A percentile compares a stretch with the other conserved stretches of the same genome.
These are phyloP conservation scores for Kentomonas sorsogonicus DNA, from an alignment of 208 protist species.

Conservation along the genomic window DNA sequence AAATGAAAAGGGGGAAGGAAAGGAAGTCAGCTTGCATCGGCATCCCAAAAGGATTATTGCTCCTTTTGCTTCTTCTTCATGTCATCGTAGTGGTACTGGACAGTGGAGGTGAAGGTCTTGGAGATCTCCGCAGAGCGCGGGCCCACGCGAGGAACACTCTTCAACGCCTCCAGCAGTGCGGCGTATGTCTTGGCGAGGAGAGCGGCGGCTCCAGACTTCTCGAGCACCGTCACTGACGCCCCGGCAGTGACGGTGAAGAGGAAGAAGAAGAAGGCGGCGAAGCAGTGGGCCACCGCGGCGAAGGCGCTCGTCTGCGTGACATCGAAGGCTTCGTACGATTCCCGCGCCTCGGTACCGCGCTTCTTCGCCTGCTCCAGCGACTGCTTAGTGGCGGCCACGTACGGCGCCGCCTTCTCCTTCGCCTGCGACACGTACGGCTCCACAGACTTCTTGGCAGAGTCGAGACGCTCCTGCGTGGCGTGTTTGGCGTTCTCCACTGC, in stretches of 20 bases:
- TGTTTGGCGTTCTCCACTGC: slow-evolving; percentile 28
- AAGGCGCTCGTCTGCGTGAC: slow-evolving; percentile 36
- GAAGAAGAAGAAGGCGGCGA: slow-evolving; percentile 24
- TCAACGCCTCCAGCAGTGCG: slow-evolving; percentile 4
- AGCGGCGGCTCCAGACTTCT: slow-evolving; percentile 13
- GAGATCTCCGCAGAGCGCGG: slow-evolving; percentile 19
- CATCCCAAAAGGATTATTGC: too few relatives aligned
- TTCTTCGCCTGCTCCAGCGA: slow-evolving; percentile 27
- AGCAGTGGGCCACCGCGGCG: slow-evolving; percentile 20
- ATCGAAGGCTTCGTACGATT: slow-evolving; percentile 35
- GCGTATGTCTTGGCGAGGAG: slow-evolving; percentile 8
- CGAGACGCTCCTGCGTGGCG: slow-evolving; percentile 18
- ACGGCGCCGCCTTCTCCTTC: slow-evolving; percentile 16
- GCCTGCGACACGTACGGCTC: slow-evolving; percentile 17
- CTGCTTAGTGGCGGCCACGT: slow-evolving; percentile 14
- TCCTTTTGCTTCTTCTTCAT: slow-evolving; percentile 16
- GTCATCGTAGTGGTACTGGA: slow-evolving; percentile 22
- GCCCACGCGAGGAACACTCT: slow-evolving; percentile 32
- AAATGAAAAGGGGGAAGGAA: too few relatives aligned
- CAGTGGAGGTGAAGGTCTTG: slow-evolving; percentile 17
- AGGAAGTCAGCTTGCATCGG: too few relatives aligned
- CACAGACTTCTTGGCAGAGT: slow-evolving; percentile 22
- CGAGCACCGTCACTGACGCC: slow-evolving; percentile 9
- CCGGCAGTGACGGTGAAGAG: background rate
- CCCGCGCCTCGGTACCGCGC: too few relatives aligned